Conservation (phyloP, 23 red algal genomes). For the Gracilaria gracilis region DNA sequence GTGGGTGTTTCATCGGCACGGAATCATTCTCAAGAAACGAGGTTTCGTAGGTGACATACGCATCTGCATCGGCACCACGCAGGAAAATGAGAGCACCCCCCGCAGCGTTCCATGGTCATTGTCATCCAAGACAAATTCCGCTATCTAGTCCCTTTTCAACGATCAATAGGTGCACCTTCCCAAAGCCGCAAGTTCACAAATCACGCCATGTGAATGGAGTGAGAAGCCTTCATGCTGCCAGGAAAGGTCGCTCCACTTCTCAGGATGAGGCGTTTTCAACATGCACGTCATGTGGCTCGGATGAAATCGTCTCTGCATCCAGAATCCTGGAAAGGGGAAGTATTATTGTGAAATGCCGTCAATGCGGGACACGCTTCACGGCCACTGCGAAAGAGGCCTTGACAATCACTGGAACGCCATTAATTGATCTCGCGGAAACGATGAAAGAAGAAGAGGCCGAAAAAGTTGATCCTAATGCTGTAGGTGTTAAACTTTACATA, state of each 20-base stretch:
- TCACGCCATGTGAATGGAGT: not conserved
- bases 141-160: no score
- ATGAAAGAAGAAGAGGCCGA: not conserved
- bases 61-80: no score
- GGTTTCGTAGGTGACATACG: no score
- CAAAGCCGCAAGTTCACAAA: not conserved
- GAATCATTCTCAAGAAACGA: no score
- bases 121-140: not conserved
- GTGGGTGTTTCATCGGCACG: no score
- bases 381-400: conserved; percentile 12
- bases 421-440: not conserved
- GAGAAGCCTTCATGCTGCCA: not conserved
- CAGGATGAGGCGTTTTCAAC: conserved; percentile 50
- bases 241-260: not conserved
- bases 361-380: conserved; percentile 17
- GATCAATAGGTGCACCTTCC: not conserved
- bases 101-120: not conserved
- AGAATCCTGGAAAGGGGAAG: conserved; percentile 13
- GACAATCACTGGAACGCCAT: conserved; percentile 13
- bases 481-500: conserved; percentile 41
- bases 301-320: conserved; percentile 32
- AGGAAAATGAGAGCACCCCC: not conserved
- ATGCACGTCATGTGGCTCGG: conserved; percentile 30
- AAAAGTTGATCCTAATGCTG: not conserved
- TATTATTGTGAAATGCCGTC: conserved; percentile 14